Base-by-base conservation (phyloP, 129 eudicot genomes). In the Mikania micrantha region DNA sequence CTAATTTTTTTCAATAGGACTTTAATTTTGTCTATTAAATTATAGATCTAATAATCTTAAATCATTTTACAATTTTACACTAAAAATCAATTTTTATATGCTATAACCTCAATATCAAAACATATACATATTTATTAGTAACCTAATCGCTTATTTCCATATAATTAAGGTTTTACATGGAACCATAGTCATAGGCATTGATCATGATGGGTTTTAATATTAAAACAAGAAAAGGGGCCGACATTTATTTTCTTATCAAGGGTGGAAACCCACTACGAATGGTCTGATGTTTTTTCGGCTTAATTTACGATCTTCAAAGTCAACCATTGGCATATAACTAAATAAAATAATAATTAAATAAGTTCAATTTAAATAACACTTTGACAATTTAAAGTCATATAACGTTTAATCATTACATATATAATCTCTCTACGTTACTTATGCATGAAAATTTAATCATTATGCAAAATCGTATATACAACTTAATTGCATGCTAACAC, bases 191-290 rank as follows among this genome's bases (percentile, higher is more conserved):
- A 47, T 59, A 75, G 47, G 63, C 63, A 67, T 36, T 16, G 56
- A 57, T 56, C n/a, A n/a, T n/a, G 47, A 75, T 67, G 29, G 59
- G 54, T 75, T 67, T 64, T 54, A 59, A 59, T 59, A 48, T 75
- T 60, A 35, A 67, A 76, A 67, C 45, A 59, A 60, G 70, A 68
- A 76, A 75, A 60, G 69, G 17, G 36, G 75, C 80, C 64, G 80
- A 75, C 75, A 60, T 45, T 67, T 68, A 32, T 75, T 57, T 75
- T 39, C 79, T 44, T 57, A 42, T 45, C 4, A 45, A 16, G 56
- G 40, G 80, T 59, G 75, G 74, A 75, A n/a, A 57, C 75, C 80
- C 80, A 75, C 80, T 75, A 60, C 69, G 21, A 68, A 75, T 64
- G 53, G 52, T 60, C 42, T 63, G 41, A 67, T 58, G 34, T 67